A percentile compares a stretch with the other conserved stretches of the same genome.
Evolutionary conservation across 176 grass and related monocot genomes (phyloP).

Genomic region (Oryza nivara): DNA sequence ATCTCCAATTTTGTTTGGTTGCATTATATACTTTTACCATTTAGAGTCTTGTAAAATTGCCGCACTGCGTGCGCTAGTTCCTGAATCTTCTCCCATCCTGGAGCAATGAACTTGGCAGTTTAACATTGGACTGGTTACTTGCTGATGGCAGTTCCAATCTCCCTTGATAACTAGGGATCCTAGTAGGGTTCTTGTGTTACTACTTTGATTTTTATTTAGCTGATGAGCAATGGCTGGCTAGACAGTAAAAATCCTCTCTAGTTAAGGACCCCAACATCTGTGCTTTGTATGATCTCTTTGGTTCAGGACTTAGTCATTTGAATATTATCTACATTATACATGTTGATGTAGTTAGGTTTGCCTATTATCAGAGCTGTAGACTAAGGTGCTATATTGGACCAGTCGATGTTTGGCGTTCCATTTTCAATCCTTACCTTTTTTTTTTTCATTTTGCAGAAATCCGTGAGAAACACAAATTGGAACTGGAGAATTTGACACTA

Average conservation of each 20-base stretch:
- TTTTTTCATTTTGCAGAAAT: slow-evolving; percentile 67
- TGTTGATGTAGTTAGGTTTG: slow-evolving; percentile 20
- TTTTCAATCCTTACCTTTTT: slow-evolving; percentile 1
- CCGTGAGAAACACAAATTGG: slow-evolving; percentile 68
- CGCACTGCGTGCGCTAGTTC: neutral
- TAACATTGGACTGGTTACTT: no score
- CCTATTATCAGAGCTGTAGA: neutral
- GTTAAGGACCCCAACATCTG: neutral
- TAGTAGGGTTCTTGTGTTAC: no score
- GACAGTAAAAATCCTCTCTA: neutral
- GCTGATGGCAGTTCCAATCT: no score
- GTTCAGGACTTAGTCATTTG: neutral
- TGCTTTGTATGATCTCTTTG: slow-evolving; percentile 7
- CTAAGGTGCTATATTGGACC: neutral
- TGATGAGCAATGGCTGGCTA: neutral
- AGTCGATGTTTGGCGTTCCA: slow-evolving; percentile 20
- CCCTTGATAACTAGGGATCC: no score
- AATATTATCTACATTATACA: neutral
- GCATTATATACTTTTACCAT: neutral
- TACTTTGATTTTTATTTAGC: no score
- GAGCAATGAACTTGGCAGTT: slow-evolving; percentile 22
- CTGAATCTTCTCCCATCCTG: neutral
- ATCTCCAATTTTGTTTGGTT: slow-evolving; percentile 12
- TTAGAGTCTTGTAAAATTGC: neutral
- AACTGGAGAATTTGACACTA: slow-evolving; percentile 73